Evolutionary conservation across 352 stramenopile genomes (phyloP).

Genomic region (Pythium phragmitis): DNA sequence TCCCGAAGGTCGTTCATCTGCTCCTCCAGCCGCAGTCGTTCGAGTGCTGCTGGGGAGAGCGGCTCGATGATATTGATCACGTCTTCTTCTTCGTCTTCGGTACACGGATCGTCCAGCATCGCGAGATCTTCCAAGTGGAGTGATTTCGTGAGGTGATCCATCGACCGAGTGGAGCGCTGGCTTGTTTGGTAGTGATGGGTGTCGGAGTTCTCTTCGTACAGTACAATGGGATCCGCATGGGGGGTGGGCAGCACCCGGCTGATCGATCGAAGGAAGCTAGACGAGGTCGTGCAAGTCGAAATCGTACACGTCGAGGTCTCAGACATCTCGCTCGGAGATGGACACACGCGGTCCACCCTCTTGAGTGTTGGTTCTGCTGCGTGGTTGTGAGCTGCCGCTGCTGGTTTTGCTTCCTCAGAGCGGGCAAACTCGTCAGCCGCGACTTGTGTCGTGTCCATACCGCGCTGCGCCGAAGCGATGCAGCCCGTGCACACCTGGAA

Average conservation of each 20-base stretch:
- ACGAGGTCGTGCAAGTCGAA: background rate
- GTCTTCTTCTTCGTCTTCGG: constrained; percentile 1
- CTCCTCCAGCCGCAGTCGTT: constrained; percentile 2
- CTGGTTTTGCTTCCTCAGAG: background rate
- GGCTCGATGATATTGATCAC: background rate
- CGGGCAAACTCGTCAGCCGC: constrained; percentile 10
- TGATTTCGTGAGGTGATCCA: background rate
- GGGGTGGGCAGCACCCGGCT: background rate
- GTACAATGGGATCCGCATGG: background rate
- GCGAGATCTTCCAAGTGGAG: constrained; percentile 1
- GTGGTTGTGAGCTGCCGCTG: background rate
- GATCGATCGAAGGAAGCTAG: background rate
- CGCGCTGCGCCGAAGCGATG: background rate
- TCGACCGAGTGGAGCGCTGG: background rate
- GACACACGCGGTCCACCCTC: background rate
- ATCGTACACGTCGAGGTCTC: too few relatives aligned
- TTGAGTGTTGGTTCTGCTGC: background rate
- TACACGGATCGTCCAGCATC: background rate
- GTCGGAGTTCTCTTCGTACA: background rate
- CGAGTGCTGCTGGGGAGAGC: background rate
- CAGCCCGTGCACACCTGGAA: constrained; percentile 9
- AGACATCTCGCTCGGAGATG: background rate
- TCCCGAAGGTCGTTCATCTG: constrained; percentile 16
- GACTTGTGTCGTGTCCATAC: background rate
- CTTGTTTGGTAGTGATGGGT: background rate